Evolutionary conservation across 805 yeast species (phyloP).

Genomic region (Saturnispora bothae): DNA sequence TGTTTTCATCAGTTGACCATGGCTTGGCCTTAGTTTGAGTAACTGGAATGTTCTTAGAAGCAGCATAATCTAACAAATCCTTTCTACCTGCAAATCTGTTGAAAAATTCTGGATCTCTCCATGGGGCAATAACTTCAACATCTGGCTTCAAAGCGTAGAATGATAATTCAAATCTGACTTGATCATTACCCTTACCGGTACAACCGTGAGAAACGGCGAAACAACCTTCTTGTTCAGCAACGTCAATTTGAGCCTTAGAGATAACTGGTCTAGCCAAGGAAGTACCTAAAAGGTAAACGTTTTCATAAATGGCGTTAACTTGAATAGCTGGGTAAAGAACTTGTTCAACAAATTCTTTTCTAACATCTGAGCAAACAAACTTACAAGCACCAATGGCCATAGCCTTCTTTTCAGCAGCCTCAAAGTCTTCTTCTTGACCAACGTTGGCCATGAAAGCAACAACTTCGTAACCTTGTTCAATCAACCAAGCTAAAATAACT

Average conservation of each 20-base stretch:
- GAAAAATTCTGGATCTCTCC: conserved; percentile 96
- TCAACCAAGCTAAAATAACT: conserved; percentile 93
- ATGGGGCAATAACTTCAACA: conserved; percentile 93
- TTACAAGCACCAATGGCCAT: conserved; percentile 95
- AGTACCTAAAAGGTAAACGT: conserved; percentile 92
- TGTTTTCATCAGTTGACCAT: conserved; percentile 99
- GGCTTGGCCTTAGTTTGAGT: conserved; percentile 98
- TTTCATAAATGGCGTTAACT: conserved; percentile 95
- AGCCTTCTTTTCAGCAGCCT: conserved; percentile 93
- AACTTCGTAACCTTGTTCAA: conserved; percentile 96
- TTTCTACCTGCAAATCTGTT: conserved; percentile 97
- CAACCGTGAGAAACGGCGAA: conserved; percentile 98
- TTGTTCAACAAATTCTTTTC: conserved; percentile 88
- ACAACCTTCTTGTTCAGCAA: conserved; percentile 96
- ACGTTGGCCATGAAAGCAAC: conserved; percentile 97
- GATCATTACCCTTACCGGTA: conserved; percentile 99
- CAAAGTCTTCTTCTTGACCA: conserved; percentile 99
- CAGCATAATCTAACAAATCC: conserved; percentile 90
- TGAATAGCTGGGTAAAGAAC: conserved; percentile 95
- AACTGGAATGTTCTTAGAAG: conserved; percentile 83
- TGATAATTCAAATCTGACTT: conserved; percentile 93
- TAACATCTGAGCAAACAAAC: conserved; percentile 87
- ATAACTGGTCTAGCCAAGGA: conserved; percentile 98
- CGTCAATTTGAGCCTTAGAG: conserved; percentile 95
- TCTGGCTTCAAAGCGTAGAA: conserved; percentile 98